Evolutionary conservation across 1,284 basidiomycete genomes (phyloP).

Genomic region (Malassezia pachydermatis): DNA sequence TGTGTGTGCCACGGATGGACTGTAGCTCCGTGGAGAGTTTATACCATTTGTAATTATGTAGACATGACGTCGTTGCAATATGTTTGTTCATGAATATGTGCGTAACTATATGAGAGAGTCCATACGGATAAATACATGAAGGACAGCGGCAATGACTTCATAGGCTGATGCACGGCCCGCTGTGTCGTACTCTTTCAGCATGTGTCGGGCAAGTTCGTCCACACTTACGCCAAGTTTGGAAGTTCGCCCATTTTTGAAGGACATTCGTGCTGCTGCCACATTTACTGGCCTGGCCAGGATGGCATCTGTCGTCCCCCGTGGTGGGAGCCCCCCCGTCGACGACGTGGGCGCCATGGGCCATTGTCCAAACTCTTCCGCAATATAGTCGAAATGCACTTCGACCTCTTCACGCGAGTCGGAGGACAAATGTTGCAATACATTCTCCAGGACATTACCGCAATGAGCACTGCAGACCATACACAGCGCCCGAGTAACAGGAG

Average conservation of each 20-base stretch:
- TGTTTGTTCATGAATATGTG: background rate
- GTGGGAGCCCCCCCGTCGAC: constrained; percentile 19
- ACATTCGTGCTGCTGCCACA: constrained; percentile 6
- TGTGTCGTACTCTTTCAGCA: constrained; percentile 30
- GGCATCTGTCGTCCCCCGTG: constrained; percentile 9
- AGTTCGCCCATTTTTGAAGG: constrained; percentile 24
- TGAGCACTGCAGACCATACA: constrained; percentile 40
- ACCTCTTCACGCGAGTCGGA: constrained; percentile 37
- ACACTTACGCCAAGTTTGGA: constrained; percentile 16
- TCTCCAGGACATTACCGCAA: constrained; percentile 43
- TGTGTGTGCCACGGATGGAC: constrained; percentile 5
- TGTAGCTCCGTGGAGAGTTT: too few relatives aligned
- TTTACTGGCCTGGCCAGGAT: background rate
- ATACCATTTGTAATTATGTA: too few relatives aligned
- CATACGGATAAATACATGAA: constrained; percentile 37
- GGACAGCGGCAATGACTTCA: constrained; percentile 41
- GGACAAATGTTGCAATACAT: constrained; percentile 39
- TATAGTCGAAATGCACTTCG: constrained; percentile 36
- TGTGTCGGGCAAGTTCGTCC: constrained; percentile 29
- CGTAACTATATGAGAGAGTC: constrained; percentile 25
- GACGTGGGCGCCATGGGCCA: constrained; percentile 47
- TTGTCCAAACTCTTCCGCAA: constrained; percentile 36
- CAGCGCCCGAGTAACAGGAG: constrained; percentile 35
- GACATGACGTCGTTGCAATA: background rate
- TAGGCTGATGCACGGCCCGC: constrained; percentile 28